phyloP scores from a whole-genome alignment of 768 basidiomycete species.

The Pulveroboletus frians region DNA sequence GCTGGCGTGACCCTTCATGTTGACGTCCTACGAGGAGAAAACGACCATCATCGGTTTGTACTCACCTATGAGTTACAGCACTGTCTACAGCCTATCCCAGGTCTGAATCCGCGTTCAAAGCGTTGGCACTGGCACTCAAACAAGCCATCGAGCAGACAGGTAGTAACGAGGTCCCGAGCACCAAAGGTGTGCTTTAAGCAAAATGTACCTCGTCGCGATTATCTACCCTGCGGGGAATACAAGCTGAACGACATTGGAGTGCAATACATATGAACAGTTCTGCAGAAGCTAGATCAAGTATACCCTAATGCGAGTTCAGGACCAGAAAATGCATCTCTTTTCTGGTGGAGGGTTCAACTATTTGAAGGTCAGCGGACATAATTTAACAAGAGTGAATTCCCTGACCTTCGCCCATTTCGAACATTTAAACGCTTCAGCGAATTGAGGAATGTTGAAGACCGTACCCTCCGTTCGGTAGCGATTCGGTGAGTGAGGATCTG shows the following conservation, averaged over 20 bases:
- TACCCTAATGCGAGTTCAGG: constrained; percentile 23
- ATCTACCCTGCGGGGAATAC: not conserved
- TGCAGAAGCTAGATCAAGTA: not conserved
- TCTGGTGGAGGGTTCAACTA: constrained; percentile 82
- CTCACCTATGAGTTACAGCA: not conserved
- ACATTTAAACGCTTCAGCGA: constrained; percentile 84
- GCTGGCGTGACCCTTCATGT: constrained; percentile 92
- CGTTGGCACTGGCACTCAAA: constrained; percentile 88
- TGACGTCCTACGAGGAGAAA: constrained; percentile 90
- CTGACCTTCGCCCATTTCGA: constrained; percentile 67
- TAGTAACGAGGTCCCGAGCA: constrained; percentile 87
- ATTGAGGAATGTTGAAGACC: constrained; percentile 80
- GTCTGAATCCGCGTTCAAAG: constrained; percentile 97
- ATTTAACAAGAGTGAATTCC: constrained; percentile 1
- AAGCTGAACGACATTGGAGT: constrained; percentile 1
- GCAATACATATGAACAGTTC: constrained; percentile 16
- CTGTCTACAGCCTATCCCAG: constrained; percentile 37
- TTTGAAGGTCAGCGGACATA: constrained; percentile 1
- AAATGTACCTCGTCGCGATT: not conserved
- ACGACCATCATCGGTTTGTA: constrained; percentile 93
- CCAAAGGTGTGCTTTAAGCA: constrained; percentile 87
- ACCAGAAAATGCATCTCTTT: constrained; percentile 81
- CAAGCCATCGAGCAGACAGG: constrained; percentile 92
- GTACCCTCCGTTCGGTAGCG: constrained; percentile 83
- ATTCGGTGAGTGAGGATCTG: constrained; percentile 85